Conservation (phyloP, 176 grass and related monocot genomes). For the Zea luxurians region DNA sequence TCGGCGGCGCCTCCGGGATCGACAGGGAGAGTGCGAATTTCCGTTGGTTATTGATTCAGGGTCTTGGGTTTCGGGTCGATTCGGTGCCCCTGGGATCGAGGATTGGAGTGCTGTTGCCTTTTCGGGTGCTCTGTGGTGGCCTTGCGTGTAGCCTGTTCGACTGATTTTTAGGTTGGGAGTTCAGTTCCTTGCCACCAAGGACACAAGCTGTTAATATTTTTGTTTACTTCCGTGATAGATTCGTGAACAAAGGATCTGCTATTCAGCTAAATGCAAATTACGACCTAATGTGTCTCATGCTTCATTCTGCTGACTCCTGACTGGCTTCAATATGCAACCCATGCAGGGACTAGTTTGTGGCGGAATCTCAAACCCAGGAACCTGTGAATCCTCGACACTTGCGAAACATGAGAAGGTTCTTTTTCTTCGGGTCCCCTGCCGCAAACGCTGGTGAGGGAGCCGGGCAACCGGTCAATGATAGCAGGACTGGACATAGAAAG, state of each 20-base stretch:
- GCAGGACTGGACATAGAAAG: background rate
- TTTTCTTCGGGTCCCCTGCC: conserved; percentile 46
- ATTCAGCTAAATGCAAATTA: background rate
- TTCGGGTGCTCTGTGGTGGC: background rate
- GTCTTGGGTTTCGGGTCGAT: background rate
- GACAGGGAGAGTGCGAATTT: background rate
- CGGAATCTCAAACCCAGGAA: background rate
- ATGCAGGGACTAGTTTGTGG: background rate
- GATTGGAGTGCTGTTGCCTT: background rate
- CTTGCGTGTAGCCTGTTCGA: background rate
- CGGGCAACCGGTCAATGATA: background rate
- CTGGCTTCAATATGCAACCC: background rate
- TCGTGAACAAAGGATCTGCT: background rate
- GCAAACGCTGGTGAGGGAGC: background rate
- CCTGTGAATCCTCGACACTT: background rate
- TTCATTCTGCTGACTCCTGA: background rate
- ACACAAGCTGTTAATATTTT: background rate
- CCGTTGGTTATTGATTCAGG: background rate
- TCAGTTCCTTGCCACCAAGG: too few relatives aligned
- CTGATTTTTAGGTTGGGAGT: background rate
- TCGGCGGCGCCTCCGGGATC: background rate
- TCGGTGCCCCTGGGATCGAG: background rate
- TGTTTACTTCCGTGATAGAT: background rate
- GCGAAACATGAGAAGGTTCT: conserved; percentile 37
- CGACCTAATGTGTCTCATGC: background rate